These are phyloP conservation scores for Daldinia grandis DNA, from an alignment of 495 filamentous ascomycete genomes.

Conservation along the genomic window DNA sequence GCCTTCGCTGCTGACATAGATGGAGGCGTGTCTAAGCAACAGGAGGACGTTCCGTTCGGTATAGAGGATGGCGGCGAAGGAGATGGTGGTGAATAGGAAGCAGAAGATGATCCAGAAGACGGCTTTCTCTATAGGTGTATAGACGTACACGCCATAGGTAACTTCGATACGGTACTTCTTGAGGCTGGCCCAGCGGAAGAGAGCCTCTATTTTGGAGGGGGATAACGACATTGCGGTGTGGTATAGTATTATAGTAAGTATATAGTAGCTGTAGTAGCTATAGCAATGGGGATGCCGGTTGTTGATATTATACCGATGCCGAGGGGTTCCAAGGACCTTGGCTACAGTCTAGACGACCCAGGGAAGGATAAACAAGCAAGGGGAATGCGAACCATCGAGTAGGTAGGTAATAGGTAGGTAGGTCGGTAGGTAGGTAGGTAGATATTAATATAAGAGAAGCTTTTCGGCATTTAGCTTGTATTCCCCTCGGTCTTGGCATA, in stretches of 20 bases:
- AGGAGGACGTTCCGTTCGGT: slow-evolving; percentile 27
- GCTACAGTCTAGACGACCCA: slow-evolving; percentile 4
- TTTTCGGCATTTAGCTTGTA: slow-evolving; percentile 7
- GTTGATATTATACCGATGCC: background rate
- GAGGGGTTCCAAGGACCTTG: slow-evolving; percentile 11
- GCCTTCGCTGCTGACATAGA: slow-evolving; percentile 16
- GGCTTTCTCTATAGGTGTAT: slow-evolving; percentile 56
- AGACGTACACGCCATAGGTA: slow-evolving; percentile 58
- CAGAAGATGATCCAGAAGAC: slow-evolving; percentile 47
- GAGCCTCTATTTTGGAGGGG: slow-evolving; percentile 23
- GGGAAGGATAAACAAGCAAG: slow-evolving; percentile 1
- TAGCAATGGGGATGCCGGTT: slow-evolving; percentile 10
- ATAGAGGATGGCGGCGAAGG: slow-evolving; percentile 32
- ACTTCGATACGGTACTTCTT: slow-evolving; percentile 61
- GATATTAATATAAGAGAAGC: slow-evolving; percentile 2
- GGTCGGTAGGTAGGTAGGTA: slow-evolving; percentile 8
- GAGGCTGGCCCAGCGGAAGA: slow-evolving; percentile 51
- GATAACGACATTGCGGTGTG: slow-evolving; percentile 9
- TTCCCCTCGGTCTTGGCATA: slow-evolving; percentile 27
- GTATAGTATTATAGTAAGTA: slow-evolving; percentile 8
- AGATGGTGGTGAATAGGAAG: slow-evolving; percentile 37
- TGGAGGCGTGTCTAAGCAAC: slow-evolving; percentile 19
- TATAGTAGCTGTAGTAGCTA: background rate
- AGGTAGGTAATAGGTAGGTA: slow-evolving; percentile 2
- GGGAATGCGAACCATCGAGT: background rate